Base-by-base conservation (phyloP, 345 rosid genomes). In the Litchi chinensis region DNA sequence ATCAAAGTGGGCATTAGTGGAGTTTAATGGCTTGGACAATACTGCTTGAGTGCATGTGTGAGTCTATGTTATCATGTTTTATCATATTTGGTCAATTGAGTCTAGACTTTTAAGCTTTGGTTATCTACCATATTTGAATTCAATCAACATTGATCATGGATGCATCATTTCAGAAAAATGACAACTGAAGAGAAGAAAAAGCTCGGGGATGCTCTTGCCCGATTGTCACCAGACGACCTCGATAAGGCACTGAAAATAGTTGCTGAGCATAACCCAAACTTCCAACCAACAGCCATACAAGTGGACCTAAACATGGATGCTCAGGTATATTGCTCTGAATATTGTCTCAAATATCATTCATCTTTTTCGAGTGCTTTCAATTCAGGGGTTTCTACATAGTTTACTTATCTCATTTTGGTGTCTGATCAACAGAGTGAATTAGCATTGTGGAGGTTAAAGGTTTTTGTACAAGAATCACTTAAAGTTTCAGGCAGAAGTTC, bases 221-320 rank as follows among this genome's bases (percentile, higher is more conserved):
- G 81, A 37, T 83, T 93, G 78, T 85, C 90, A 26, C 88, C 92
- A 1, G 91, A 90, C 78, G 93, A 93, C 81, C 86, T 91, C 16
- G 81, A 81, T 12, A 90, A 85, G 84, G 97, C 93, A 21, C 69
- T 91, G 70, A 91, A 93, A 79, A 93, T 93, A 65, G 95, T 93
- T 76, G 91, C 97, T 28, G 91, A 87, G 78, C 78, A 85, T 75
- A 87, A 91, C 82, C 97, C 95, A 26, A 83, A 76, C 65, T 91
- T 93, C 72, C 89, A 88, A 64, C 85, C 91, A 59, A 84, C 86
- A 12, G 93, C 92, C 28, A 86, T 87, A 76, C 92, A 88, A 80
- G 95, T 91, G 68, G 90, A 90, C 64, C 92, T 93, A 39, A 93
- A 93, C 87, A 91, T 93, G 7, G 95, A 93, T 82, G 84, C 88